Percentiles rank a stretch among this genome's conserved stretches.
phyloP scores from a whole-genome alignment of 2,329 filamentous ascomycete species.

The Colletotrichum orbiculare region DNA sequence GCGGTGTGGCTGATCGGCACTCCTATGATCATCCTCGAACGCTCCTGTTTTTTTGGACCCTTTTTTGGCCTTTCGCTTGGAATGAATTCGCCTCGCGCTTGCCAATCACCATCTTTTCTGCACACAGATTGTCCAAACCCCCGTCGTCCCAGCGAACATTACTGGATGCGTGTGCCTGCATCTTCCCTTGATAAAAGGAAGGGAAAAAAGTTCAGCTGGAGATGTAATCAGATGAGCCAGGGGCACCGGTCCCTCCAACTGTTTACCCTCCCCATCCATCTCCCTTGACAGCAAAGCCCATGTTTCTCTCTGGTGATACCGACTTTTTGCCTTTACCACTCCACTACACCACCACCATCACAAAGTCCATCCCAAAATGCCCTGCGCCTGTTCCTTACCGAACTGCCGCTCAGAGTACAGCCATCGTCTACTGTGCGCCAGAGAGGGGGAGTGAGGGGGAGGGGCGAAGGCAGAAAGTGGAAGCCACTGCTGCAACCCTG shows the following conservation, averaged over 20 bases:
- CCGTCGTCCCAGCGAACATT: not conserved
- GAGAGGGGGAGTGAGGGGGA: not conserved
- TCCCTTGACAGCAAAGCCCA: too few species aligned
- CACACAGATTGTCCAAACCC: too few species aligned
- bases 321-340: too few species aligned
- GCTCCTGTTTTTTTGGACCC: slow-evolving; percentile 5
- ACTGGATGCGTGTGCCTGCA: not conserved
- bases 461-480: not conserved
- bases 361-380: too few species aligned
- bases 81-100: slow-evolving; percentile 5
- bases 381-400: too few species aligned
- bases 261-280: too few species aligned
- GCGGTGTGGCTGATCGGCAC: slow-evolving; percentile 24
- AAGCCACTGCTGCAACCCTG: slow-evolving; percentile 32
- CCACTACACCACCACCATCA: too few species aligned
- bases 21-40: slow-evolving; percentile 24
- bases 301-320: too few species aligned
- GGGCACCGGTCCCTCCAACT: not conserved
- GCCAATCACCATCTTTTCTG: slow-evolving; percentile 3
- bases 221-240: slow-evolving; percentile 12
- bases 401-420: too few species aligned
- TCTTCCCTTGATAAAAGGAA: too few species aligned
- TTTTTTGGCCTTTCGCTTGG: not conserved
- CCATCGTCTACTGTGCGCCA: not conserved
- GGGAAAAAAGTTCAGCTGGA: too few species aligned